Evolutionary conservation across 345 rosid genomes (phyloP).

Genomic region (Boechera stricta): DNA sequence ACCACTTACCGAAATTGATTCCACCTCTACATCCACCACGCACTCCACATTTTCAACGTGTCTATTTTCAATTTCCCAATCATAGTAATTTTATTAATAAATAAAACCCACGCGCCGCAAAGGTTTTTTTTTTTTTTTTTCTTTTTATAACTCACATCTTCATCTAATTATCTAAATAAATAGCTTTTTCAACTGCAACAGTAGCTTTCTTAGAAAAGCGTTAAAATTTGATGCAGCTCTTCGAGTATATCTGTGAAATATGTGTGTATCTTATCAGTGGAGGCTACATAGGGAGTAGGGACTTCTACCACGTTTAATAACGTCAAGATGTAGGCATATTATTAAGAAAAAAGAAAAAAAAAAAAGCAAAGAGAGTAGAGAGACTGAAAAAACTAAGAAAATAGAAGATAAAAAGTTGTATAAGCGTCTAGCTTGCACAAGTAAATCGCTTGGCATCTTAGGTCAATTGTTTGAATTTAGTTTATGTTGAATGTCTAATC

Average conservation of each 20-base stretch:
- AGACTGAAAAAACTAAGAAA: not conserved
- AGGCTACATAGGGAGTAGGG: not conserved
- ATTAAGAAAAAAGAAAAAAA: no score
- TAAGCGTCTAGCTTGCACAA: conserved; percentile 2
- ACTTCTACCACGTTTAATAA: not conserved
- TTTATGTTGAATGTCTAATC: not conserved
- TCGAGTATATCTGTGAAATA: no score
- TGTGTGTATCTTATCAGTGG: no score
- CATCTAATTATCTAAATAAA: not conserved
- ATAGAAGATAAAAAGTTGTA: not conserved
- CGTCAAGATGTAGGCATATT: not conserved
- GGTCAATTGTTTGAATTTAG: not conserved
- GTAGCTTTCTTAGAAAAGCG: no score
- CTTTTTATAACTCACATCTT: not conserved
- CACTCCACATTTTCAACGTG: conserved; percentile 45
- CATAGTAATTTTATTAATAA: not conserved
- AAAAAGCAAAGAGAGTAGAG: no score
- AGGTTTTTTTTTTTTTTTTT: not conserved
- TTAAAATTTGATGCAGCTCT: no score
- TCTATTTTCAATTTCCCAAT: not conserved
- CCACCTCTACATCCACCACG: conserved; percentile 31
- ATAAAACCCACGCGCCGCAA: conserved; percentile 15
- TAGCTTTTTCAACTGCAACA: not conserved
- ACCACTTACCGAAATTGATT: conserved; percentile 35
- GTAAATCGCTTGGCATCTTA: not conserved